These are phyloP conservation scores for Ophiocordyceps camponoti-leonardi DNA, from an alignment of 2,329 filamentous ascomycete genomes.

Conservation along the genomic window DNA sequence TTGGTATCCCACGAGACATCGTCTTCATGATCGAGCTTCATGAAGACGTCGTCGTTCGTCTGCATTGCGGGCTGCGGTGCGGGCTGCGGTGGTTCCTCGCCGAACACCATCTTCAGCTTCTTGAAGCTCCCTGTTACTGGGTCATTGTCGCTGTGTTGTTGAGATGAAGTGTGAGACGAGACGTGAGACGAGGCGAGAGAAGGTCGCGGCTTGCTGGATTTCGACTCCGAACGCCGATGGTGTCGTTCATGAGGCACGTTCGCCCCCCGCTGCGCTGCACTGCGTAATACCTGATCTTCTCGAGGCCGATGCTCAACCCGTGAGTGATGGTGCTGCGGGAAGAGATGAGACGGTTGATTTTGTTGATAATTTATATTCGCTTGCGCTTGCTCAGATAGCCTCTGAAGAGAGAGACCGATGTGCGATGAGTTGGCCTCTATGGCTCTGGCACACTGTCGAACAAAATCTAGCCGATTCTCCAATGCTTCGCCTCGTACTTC, in stretches of 20 bases:
- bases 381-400: constrained; percentile 68
- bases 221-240: constrained; percentile 41
- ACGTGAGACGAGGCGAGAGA: constrained; percentile 6
- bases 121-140: constrained; percentile 30
- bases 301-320: constrained; percentile 21
- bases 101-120: constrained; percentile 50
- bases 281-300: constrained; percentile 29
- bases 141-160: constrained; percentile 50
- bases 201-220: constrained; percentile 24
- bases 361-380: constrained; percentile 31
- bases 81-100: constrained; percentile 32
- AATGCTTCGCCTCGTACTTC: constrained; percentile 80
- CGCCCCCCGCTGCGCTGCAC: constrained; percentile 35
- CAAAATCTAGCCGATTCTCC: constrained; percentile 69
- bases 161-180: constrained; percentile 22
- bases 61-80: constrained; percentile 26
- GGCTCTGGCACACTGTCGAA: constrained; percentile 59
- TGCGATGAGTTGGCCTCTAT: constrained; percentile 78
- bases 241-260: constrained; percentile 36
- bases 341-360: constrained; percentile 7
- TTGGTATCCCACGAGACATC: constrained; percentile 87
- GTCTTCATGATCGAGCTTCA: constrained; percentile 72
- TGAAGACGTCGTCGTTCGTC: constrained; percentile 58
- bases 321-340: constrained; percentile 23
- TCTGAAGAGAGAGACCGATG: constrained; percentile 71